A percentile compares a stretch with the other conserved stretches of the same genome.
Conservation (phyloP, 192 early-diverging fungal genomes). For the Backusella westeae region DNA sequence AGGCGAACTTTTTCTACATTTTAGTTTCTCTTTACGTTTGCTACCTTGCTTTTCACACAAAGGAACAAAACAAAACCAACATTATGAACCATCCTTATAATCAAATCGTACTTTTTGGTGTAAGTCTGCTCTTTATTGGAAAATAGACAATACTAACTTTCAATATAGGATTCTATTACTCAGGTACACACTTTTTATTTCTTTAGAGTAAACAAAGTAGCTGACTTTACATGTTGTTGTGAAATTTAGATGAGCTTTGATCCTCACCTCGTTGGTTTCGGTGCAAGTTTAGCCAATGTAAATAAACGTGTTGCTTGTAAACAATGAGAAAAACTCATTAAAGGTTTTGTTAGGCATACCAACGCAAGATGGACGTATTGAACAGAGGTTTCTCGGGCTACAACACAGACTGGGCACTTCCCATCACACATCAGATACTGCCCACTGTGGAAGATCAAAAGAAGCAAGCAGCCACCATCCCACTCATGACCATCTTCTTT, state of each 20-base stretch:
- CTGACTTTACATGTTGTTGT: neutral
- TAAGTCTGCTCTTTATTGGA: neutral
- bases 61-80: neutral
- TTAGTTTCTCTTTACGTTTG: neutral
- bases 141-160: neutral
- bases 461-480: constrained; percentile 31
- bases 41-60: neutral
- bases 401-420: constrained; percentile 60
- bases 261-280: constrained; percentile 18
- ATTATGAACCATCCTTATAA: constrained; percentile 17
- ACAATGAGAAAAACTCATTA: constrained; percentile 12
- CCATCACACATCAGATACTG: constrained; percentile 54
- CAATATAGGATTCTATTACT: constrained; percentile 44
- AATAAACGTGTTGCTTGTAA: neutral
- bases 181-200: constrained; percentile 28
- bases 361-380: constrained; percentile 71
- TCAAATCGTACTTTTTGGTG: constrained; percentile 27
- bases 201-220: neutral
- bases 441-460: constrained; percentile 33
- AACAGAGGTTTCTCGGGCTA: constrained; percentile 84
- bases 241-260: constrained; percentile 27
- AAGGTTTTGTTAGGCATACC: constrained; percentile 47
- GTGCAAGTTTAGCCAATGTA: constrained; percentile 26
- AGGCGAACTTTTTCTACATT: neutral
- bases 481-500: constrained; percentile 71